phyloP scores from a whole-genome alignment of 805 yeast species.

The Candida odintsovae region DNA sequence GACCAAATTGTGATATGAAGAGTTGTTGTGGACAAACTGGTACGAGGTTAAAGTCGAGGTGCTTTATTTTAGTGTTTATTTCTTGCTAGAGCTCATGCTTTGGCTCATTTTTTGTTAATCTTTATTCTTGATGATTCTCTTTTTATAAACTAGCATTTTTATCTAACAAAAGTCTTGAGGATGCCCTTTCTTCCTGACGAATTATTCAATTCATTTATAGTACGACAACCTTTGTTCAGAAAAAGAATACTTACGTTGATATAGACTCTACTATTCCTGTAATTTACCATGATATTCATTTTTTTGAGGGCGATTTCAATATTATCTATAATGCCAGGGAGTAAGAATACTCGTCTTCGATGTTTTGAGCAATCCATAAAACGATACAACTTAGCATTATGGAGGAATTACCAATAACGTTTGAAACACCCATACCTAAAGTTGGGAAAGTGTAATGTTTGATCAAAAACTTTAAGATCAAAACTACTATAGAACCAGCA shows the following conservation, averaged over 20 bases:
- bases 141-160: neutral
- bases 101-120: neutral
- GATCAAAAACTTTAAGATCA: slow-evolving; percentile 76
- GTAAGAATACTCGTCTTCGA: slow-evolving; percentile 94
- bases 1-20: slow-evolving; percentile 13
- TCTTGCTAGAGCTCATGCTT: neutral
- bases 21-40: neutral
- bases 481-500: slow-evolving; percentile 85
- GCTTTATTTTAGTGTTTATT: neutral
- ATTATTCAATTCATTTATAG: too few species aligned
- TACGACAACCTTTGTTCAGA: too few species aligned
- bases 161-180: neutral
- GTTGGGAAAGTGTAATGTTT: slow-evolving; percentile 82
- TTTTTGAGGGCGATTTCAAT: neutral
- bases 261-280: neutral
- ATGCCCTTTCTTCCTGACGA: neutral
- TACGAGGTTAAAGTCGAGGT: neutral
- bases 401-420: slow-evolving; percentile 71
- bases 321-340: slow-evolving; percentile 62
- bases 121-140: neutral
- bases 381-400: slow-evolving; percentile 85
- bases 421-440: slow-evolving; percentile 88
- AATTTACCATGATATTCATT: neutral
- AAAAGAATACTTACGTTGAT: neutral
- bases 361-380: slow-evolving; percentile 91